These are phyloP conservation scores for Musa itinerans DNA, from an alignment of 176 grass and related monocot genomes.

Conservation along the genomic window DNA sequence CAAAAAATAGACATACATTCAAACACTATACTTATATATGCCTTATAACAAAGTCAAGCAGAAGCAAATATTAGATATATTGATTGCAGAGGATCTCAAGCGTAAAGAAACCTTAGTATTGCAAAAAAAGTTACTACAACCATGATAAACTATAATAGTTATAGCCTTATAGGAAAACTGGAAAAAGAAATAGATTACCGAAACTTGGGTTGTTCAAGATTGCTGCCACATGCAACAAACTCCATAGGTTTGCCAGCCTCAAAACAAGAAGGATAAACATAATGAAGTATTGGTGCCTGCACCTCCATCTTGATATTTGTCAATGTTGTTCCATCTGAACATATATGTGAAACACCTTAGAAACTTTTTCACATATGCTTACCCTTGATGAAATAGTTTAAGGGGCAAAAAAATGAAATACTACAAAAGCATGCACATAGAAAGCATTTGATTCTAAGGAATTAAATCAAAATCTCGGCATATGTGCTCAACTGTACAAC, in stretches of 20 bases:
- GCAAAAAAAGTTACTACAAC: neutral
- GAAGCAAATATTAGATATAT: no score
- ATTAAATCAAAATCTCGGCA: no score
- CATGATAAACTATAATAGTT: neutral
- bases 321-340: conserved; percentile 67
- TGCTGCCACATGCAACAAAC: conserved; percentile 75
- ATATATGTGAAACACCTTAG: neutral
- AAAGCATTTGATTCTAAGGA: neutral
- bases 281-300: conserved; percentile 77
- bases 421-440: neutral
- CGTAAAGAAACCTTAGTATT: no score
- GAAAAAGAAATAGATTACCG: conserved; percentile 30
- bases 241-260: conserved; percentile 82
- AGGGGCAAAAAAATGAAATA: neutral
- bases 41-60: no score
- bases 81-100: no score
- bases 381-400: neutral
- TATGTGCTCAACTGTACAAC: no score
- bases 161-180: neutral
- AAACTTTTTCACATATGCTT: neutral
- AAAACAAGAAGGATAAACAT: conserved; percentile 78
- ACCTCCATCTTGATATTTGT: conserved; percentile 77
- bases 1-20: no score
- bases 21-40: no score
- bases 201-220: conserved; percentile 80